Evolutionary conservation across 345 rosid species (phyloP), one percentile per base, ranked within the genome.

Genomic region (Heritiera fomes): DNA sequence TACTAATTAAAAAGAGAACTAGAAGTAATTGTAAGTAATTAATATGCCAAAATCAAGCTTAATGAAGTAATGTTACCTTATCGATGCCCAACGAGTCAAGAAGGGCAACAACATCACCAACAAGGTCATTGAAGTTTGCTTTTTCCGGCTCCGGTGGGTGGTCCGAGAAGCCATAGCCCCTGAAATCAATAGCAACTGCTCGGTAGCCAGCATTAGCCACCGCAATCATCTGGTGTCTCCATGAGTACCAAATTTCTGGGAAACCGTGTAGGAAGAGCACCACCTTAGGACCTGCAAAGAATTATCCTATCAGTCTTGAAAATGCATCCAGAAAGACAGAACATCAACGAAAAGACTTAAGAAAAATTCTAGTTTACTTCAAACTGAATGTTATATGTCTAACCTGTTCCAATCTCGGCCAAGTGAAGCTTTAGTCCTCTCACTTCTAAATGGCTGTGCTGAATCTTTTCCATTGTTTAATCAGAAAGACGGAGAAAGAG

Each of bases 201-300:
- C 87, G 49, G 73, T 76, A 87, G 1, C 87, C 90, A 0, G 85
- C 83, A 3, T 58, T 20, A 15, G 87, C 85, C 30, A 85, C 59
- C 11, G 82, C 83, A 18, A 78, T 8, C 87, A 85, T 87, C 65
- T 87, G 90, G 75, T 85, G 84, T 59, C 88, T 79, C 90, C 88
- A 87, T 15, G 90, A 76, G 66, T 87, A 85, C 87, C 88, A 85
- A 11, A 80, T 77, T 65, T 87, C 82, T 0, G 87, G 90, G 76
- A 85, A 87, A 13, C 90, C 87, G 58, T 85, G 88, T 18, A 83
- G 52, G 61, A 87, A 84, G 30, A 85, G 7, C 53, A 85, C 88
- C 68, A 61, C 87, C 32, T 38, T 66, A 28, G 81, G 49, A 75
- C 82, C 81, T 75, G 67, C 28, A 52, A 23, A 49, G 34, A 49